Evolutionary conservation across 495 filamentous ascomycete species (phyloP), one percentile per base, ranked within the genome.

Genomic region (Aspergillus avenaceus): DNA sequence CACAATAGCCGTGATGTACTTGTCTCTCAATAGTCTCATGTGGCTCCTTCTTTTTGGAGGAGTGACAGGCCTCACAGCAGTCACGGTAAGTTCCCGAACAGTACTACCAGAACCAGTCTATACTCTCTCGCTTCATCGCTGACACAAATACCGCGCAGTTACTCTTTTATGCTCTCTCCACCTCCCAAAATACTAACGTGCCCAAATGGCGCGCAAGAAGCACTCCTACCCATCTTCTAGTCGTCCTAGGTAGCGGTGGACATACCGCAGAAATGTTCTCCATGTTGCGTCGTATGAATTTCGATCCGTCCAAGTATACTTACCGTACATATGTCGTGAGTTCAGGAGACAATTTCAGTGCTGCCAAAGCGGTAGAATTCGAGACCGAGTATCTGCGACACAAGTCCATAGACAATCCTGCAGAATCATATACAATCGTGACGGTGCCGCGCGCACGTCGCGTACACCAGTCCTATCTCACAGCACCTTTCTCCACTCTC

Each of bases 181-280:
- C 58, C 14, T 69, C 70, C n/a, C 70, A 74, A 8, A 65, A 64
- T 50, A 61, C 57, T 19, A 25, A 41, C 25, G 55, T 71, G 8
- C 56, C 64, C 19, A 64, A 64, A 63, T 58, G 59, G 47, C 71
- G 68, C 41, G 46, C 52, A 12, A 59, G 41, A 27, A 36, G 59
- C 41, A 44, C 58, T 11, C 74, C 79, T 19, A 78, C 81, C 26
- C 91, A 90, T 65, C 73, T 93, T 41, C 73, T 96, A 21, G 77
- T 95, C 49, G 81, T 97, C 44, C 84, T 97, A 45, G 93, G 93
- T 31, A 92, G 87, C 23, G 93, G 93, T 49, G 93, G 93, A 4
- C 93, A 98, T 72, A 96, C 92, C 1, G 81, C 88, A 11, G 93
- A 98, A 72, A 95, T 97, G 88, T 72, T 96, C 37, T 81, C 84